Conservation (phyloP, 192 early-diverging fungal species). For the Coemansia erecta region DNA sequence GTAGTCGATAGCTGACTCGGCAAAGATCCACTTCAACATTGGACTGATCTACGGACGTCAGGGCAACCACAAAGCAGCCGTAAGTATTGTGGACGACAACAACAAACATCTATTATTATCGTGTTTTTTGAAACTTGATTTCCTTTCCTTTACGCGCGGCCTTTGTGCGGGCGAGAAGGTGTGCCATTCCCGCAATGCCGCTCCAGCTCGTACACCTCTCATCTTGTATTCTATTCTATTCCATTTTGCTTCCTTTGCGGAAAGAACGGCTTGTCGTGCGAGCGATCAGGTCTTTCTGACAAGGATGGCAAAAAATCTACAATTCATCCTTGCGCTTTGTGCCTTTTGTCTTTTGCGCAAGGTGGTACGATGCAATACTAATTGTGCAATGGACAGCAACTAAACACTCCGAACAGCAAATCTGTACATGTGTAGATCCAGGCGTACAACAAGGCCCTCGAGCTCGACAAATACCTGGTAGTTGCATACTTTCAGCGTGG, state of each 20-base stretch:
- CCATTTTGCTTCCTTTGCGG: neutral
- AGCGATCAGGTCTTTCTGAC: neutral
- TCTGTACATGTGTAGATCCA: constrained; percentile 58
- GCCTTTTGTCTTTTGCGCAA: too few relatives aligned
- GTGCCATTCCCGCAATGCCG: neutral
- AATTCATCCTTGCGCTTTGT: too few relatives aligned
- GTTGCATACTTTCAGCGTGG: constrained; percentile 93
- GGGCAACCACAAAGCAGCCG: constrained; percentile 74
- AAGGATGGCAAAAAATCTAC: neutral
- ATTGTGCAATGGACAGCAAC: neutral
- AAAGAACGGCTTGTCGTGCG: neutral
- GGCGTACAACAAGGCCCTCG: constrained; percentile 70
- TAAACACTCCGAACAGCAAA: neutral
- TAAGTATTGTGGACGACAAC: constrained; percentile 52
- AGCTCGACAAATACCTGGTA: constrained; percentile 83
- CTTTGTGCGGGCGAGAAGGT: too few relatives aligned
- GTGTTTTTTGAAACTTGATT: neutral
- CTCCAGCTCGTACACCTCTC: too few relatives aligned
- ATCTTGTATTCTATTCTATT: neutral
- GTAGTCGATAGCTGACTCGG: constrained; percentile 74
- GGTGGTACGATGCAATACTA: too few relatives aligned
- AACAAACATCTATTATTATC: neutral
- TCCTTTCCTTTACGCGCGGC: too few relatives aligned
- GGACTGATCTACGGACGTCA: constrained; percentile 75
- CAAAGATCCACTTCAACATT: constrained; percentile 97